These are phyloP conservation scores for Passiflora organensis DNA, from an alignment of 345 rosid genomes.

Conservation along the genomic window DNA sequence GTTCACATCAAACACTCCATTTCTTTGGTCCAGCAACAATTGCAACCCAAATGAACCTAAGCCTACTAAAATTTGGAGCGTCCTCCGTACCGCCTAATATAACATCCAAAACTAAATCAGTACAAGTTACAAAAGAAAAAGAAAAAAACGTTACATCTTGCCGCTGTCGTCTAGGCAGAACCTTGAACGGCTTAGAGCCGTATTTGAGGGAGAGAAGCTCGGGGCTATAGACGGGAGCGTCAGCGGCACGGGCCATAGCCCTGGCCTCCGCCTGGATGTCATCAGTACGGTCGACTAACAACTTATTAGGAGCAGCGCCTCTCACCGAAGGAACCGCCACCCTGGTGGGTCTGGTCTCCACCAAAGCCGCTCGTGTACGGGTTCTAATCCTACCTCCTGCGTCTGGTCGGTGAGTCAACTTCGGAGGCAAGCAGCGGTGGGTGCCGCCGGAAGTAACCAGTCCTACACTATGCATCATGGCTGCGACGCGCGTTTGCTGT, in stretches of 20 bases:
- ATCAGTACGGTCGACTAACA: constrained; percentile 46
- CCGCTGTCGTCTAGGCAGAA: neutral
- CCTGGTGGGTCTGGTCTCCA: constrained; percentile 27
- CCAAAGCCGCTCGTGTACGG: constrained; percentile 35
- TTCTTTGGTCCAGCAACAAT: constrained; percentile 62
- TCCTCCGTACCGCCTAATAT: constrained; percentile 55
- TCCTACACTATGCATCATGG: too few species aligned
- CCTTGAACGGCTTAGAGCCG: constrained; percentile 79
- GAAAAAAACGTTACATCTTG: too few species aligned
- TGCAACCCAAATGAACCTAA: constrained; percentile 66
- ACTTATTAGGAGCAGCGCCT: constrained; percentile 14
- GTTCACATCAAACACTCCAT: constrained; percentile 52
- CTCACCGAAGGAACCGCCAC: constrained; percentile 12
- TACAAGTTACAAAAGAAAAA: neutral
- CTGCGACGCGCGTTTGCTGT: too few species aligned
- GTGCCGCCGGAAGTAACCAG: too few species aligned
- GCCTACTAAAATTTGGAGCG: constrained; percentile 59
- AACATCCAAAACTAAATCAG: neutral
- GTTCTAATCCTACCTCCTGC: too few species aligned
- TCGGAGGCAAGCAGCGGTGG: too few species aligned
- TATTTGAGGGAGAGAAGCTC: constrained; percentile 59
- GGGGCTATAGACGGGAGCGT: constrained; percentile 69
- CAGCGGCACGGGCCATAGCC: constrained; percentile 80
- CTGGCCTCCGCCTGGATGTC: constrained; percentile 81
- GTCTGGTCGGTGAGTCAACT: too few species aligned